Base-by-base conservation (phyloP, 495 filamentous ascomycete species). In the Lophium mytilinum region DNA sequence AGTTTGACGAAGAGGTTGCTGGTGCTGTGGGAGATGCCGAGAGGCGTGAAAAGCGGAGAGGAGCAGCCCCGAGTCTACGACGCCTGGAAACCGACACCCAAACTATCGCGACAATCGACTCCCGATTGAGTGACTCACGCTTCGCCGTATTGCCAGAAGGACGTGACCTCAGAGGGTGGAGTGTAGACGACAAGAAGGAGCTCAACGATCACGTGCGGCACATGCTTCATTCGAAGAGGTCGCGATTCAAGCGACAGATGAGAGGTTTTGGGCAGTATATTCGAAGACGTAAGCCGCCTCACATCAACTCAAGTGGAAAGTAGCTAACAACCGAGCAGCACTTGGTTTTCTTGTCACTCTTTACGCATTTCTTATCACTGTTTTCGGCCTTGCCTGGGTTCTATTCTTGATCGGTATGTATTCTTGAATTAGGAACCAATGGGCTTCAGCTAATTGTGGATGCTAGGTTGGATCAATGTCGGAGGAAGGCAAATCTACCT, bases 331-430 rank as follows among this genome's bases (percentile, higher is more conserved):
- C n/a, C 45, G 19, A 40, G 33, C 11, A 78, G 75, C 88, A 9
- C 74, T 92, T 33, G 88, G 88, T 6, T 84, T 89, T 58, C 73
- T 88, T 24, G 82, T 92, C 21, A 89, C 86, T 6, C 67, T 90
- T 9, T 92, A 92, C 62, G 87, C 85, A n/a, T 83, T 81, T 9
- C 72, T 90, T 11, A 88, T 92, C 57, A 92, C 87, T 0, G 73
- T 88, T 7, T 92, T 90, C 55, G 88, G 88, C 58, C 76, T 88
- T 46, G 86, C 84, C 1, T 92, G 88, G 88, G 87, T 92, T 0
- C 77, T 92, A 35, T 90, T 89, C 72, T 70, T 92, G 46, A 92
- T 92, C 62, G 87, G 75, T 75, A 68, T 4, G 24, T 43, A 15
- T 24, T 53, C 15, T 19, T 30, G 24, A 6, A 15, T 53, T 53